Evolutionary conservation across 495 filamentous ascomycete species (phyloP).

Genomic region (Xanthoparmelia taractica): DNA sequence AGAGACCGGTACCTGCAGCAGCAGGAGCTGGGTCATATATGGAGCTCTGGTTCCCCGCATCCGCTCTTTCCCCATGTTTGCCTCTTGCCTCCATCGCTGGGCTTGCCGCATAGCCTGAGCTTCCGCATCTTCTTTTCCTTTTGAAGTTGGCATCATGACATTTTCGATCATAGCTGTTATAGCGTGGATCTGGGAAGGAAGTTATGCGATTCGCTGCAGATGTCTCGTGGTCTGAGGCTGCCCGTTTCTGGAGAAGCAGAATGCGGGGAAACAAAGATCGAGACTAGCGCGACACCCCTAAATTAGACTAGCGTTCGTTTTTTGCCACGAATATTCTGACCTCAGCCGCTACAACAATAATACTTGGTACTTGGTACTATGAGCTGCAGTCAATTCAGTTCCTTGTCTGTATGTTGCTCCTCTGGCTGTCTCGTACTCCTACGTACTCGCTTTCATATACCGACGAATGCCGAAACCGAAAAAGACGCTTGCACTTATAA

Average conservation of each 20-base stretch:
- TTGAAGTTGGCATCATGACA: constrained; percentile 6
- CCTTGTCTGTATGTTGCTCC: no score
- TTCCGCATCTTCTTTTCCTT: background rate
- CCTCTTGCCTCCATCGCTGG: background rate
- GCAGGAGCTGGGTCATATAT: background rate
- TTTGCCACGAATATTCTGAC: background rate
- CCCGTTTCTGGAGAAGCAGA: background rate
- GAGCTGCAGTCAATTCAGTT: no score
- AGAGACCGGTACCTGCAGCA: background rate
- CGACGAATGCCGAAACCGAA: no score
- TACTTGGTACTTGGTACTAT: no score
- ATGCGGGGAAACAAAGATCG: background rate
- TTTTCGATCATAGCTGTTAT: background rate
- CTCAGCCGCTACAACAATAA: no score
- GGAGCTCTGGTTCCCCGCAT: background rate
- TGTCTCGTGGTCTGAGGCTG: background rate
- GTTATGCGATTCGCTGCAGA: background rate
- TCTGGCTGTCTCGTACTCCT: no score
- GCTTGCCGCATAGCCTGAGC: no score
- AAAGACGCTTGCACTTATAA: no score
- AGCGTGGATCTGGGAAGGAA: background rate
- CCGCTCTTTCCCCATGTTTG: background rate
- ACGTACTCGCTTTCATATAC: no score
- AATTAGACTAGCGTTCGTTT: background rate
- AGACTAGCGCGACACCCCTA: background rate